These are phyloP conservation scores for peach (Prunus persica) DNA, from an alignment of 306 rosid species.

Conservation along the genomic window DNA sequence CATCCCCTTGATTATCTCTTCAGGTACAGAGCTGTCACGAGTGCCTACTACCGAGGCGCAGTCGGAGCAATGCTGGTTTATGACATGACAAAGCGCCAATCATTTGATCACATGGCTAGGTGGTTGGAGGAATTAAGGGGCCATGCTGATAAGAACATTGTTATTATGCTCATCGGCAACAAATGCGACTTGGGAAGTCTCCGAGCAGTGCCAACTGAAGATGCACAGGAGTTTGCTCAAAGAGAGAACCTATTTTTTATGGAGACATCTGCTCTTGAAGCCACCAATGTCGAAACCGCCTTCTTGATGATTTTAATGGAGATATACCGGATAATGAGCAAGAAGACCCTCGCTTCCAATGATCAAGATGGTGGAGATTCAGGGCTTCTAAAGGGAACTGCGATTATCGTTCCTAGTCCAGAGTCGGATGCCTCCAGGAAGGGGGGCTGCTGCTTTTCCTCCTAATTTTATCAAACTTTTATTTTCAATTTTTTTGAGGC, in stretches of 20 bases:
- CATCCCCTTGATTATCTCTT: neutral
- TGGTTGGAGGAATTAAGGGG: slow-evolving; percentile 87
- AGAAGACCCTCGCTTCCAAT: slow-evolving; percentile 51
- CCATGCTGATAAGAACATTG: slow-evolving; percentile 76
- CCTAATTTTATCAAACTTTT: slow-evolving; percentile 8
- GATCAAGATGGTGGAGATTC: slow-evolving; percentile 37
- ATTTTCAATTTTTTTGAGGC: neutral
- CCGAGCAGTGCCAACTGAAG: slow-evolving; percentile 88
- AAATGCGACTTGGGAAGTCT: slow-evolving; percentile 75
- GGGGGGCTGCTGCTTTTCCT: slow-evolving; percentile 60
- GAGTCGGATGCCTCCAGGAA: slow-evolving; percentile 31
- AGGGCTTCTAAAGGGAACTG: slow-evolving; percentile 63
- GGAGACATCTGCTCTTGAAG: slow-evolving; percentile 92
- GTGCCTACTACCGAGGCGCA: slow-evolving; percentile 93
- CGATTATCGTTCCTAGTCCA: slow-evolving; percentile 55
- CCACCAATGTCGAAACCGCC: slow-evolving; percentile 86
- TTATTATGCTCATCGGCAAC: slow-evolving; percentile 83
- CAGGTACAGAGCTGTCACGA: slow-evolving; percentile 89
- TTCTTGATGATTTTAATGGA: slow-evolving; percentile 69
- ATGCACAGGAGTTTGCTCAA: slow-evolving; percentile 87
- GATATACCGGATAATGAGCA: slow-evolving; percentile 67
- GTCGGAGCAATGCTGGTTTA: slow-evolving; percentile 91
- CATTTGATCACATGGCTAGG: slow-evolving; percentile 85
- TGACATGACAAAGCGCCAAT: slow-evolving; percentile 85
- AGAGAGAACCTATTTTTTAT: slow-evolving; percentile 88